Evolutionary conservation across 805 yeast genomes (phyloP).

Genomic region (Teunomyces lycoperdinae): DNA sequence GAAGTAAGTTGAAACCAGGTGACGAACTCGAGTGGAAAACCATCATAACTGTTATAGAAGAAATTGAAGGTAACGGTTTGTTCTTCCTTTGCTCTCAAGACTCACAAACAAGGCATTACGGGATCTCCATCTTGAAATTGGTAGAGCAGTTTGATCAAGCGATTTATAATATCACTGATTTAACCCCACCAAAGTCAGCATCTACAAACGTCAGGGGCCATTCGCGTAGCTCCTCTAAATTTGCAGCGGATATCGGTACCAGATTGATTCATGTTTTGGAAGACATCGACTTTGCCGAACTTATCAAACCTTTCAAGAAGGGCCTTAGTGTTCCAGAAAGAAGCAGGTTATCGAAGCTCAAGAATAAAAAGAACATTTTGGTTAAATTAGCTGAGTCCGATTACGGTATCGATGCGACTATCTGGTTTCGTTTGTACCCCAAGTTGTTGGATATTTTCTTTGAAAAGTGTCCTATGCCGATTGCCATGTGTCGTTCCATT

Average conservation of each 20-base stretch:
- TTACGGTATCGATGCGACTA: conserved; percentile 91
- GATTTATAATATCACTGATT: conserved; percentile 51
- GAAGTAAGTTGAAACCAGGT: conserved; percentile 25
- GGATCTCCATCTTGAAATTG: conserved; percentile 68
- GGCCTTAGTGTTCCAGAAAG: conserved; percentile 74
- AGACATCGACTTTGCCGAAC: conserved; percentile 60
- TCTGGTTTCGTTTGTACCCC: conserved; percentile 93
- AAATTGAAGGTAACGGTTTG: conserved; percentile 92
- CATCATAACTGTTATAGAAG: conserved; percentile 83
- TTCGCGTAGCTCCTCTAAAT: conserved; percentile 61
- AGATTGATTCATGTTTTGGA: conserved; percentile 76
- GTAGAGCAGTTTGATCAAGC: conserved; percentile 89
- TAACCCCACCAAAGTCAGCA: conserved; percentile 6
- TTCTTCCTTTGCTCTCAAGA: conserved; percentile 91
- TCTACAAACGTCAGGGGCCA: conserved; percentile 29
- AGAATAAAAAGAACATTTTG: conserved; percentile 63
- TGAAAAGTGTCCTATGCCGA: conserved; percentile 84
- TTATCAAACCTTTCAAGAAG: conserved; percentile 52
- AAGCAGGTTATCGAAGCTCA: conserved; percentile 63
- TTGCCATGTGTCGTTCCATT: conserved; percentile 87
- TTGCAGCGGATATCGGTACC: conserved; percentile 76
- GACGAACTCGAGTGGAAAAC: conserved; percentile 76
- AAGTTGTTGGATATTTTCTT: conserved; percentile 67
- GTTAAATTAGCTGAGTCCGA: conserved; percentile 82
- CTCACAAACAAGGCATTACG: conserved; percentile 67